phyloP scores from a whole-genome alignment of 2,329 filamentous ascomycete species.

The Penicillium sp. region DNA sequence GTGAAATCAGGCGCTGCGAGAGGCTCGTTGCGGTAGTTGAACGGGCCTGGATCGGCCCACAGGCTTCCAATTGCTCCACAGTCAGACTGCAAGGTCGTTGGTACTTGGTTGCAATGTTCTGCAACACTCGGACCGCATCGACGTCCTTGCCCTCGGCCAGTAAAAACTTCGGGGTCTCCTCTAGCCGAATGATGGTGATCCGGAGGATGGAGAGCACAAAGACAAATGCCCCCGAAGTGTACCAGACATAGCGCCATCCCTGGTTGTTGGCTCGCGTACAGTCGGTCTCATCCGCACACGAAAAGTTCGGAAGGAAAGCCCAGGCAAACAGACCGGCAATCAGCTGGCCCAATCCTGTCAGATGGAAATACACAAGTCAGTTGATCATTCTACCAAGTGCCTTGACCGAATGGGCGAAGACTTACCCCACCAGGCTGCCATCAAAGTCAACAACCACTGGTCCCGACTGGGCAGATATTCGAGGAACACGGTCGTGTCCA shows the following conservation, averaged over 20 bases:
- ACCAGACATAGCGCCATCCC: slow-evolving; percentile 63
- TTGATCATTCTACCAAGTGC: background rate
- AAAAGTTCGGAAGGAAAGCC: slow-evolving; percentile 55
- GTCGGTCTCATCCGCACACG: slow-evolving; percentile 49
- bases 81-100: slow-evolving; percentile 58
- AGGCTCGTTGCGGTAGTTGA: slow-evolving; percentile 2
- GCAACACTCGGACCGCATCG: slow-evolving; percentile 55
- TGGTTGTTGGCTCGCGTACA: slow-evolving; percentile 58
- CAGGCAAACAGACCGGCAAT: slow-evolving; percentile 59
- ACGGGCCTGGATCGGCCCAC: slow-evolving; percentile 36
- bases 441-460: slow-evolving; percentile 60
- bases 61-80: slow-evolving; percentile 53
- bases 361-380: background rate
- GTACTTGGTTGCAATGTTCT: slow-evolving; percentile 57
- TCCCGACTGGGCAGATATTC: slow-evolving; percentile 61
- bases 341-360: slow-evolving; percentile 51
- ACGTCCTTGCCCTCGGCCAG: slow-evolving; percentile 58
- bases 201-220: slow-evolving; percentile 57
- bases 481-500: slow-evolving; percentile 64
- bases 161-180: slow-evolving; percentile 62
- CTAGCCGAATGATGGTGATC: slow-evolving; percentile 57
- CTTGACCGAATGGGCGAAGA: background rate
- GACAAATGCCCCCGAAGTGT: slow-evolving; percentile 57
- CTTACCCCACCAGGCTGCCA: slow-evolving; percentile 43
- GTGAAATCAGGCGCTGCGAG: slow-evolving; percentile 19